Conservation (phyloP, 495 filamentous ascomycete genomes). For the Trichoderma orchidacearum region DNA sequence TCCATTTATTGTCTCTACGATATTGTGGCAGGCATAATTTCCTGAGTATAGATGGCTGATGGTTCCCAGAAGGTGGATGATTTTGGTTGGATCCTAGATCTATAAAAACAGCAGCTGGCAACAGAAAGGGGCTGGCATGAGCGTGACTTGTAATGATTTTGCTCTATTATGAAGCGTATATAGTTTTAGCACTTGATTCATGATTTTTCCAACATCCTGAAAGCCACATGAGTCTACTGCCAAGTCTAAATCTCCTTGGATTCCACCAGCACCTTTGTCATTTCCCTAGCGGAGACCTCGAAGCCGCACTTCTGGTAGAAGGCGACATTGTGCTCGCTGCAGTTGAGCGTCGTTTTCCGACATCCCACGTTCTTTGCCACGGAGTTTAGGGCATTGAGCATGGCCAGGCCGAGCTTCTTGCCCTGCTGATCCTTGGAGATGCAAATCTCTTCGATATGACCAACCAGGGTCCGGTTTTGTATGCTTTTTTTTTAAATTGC, state of each 20-base stretch:
- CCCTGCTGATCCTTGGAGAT: conserved; percentile 74
- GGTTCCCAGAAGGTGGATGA: background rate
- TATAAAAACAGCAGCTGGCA: background rate
- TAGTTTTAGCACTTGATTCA: no score
- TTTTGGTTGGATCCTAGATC: background rate
- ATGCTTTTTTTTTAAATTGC: conserved; percentile 38
- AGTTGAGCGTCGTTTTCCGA: conserved; percentile 52
- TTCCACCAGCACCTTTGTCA: background rate
- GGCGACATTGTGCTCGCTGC: conserved; percentile 33
- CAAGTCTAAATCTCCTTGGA: background rate
- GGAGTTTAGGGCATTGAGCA: conserved; percentile 73
- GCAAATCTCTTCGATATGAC: conserved; percentile 86
- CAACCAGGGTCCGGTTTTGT: conserved; percentile 50
- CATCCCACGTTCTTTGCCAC: conserved; percentile 62
- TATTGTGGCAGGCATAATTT: no score
- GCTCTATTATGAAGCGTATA: background rate
- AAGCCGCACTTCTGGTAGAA: background rate
- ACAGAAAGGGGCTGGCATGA: background rate
- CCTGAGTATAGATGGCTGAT: background rate
- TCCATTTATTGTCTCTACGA: no score
- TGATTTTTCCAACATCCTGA: no score
- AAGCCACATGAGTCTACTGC: no score
- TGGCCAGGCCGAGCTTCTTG: conserved; percentile 68
- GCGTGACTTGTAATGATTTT: background rate
- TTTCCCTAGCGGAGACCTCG: background rate